Percentiles rank a stretch among this genome's conserved stretches.
These are phyloP conservation scores for Colletotrichum theobromicola DNA, from an alignment of 2,329 filamentous ascomycete genomes.

Conservation along the genomic window DNA sequence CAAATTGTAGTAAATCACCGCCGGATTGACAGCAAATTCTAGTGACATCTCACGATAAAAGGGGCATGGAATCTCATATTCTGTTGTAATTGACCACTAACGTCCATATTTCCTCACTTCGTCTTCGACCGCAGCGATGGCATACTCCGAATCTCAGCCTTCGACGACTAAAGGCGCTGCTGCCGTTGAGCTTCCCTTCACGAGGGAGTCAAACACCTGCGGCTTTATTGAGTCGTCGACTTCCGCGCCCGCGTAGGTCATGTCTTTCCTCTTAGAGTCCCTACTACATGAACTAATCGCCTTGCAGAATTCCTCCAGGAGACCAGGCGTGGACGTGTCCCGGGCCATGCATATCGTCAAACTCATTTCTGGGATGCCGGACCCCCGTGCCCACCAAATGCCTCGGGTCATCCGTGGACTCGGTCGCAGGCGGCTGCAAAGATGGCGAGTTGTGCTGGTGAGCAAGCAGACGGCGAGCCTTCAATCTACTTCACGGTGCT, in stretches of 20 bases:
- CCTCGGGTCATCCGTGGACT: not conserved
- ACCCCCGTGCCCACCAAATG: not conserved
- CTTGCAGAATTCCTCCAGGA: not conserved
- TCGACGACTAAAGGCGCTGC: not conserved
- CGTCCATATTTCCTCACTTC: not conserved
- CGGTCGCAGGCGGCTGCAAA: not conserved
- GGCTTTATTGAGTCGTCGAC: not conserved
- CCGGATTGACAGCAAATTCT: fast-evolving
- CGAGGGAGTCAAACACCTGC: not conserved
- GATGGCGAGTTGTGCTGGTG: not conserved
- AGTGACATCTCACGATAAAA: not conserved
- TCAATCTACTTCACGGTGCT: not conserved
- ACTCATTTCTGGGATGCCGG: not conserved
- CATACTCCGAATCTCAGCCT: not conserved
- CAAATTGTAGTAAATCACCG: not conserved
- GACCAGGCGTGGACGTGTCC: not conserved
- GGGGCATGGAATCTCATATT: not conserved
- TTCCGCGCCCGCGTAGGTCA: not conserved
- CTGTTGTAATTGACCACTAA: fast-evolving
- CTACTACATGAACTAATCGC: not conserved
- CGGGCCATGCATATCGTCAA: not conserved
- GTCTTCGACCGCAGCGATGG: not conserved
- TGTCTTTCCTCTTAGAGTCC: fast-evolving
- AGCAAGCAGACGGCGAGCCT: not conserved
- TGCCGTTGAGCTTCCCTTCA: not conserved